Base-by-base conservation (phyloP, 768 basidiomycete genomes). In the Kwoniella sp. region DNA sequence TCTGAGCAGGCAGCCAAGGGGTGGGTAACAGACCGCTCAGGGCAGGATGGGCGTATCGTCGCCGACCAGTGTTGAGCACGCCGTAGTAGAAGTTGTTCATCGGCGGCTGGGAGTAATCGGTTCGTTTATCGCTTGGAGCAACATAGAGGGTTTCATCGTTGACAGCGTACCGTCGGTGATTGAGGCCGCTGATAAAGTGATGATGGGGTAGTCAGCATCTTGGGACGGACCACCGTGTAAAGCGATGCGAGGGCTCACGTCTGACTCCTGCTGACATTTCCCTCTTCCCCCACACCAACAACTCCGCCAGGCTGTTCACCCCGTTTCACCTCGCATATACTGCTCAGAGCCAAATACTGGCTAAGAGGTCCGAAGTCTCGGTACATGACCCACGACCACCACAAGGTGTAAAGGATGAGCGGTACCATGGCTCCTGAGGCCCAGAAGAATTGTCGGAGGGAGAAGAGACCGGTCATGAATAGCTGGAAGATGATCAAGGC, bases 391-490 rank as follows among this genome's bases (percentile, higher is more conserved):
- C 89, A 94, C 37, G 88, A 87, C 89, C 92, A 94, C 51, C 87
- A 82, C 9, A 90, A 71, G 0, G 93, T 94, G 28, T 85, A 88
- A 4, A 84, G 70, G 30, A 97, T 83, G 15, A 99, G 85, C 1
- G 95, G 94, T 0, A 86, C 83, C 63, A 96, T 85, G 26, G 88
- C 84, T 2, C 84, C 83, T 8, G 88, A 83, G 53, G 88, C 84
- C 50, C 86, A 81, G 72, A 85, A 87, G 11, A 84, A 85, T 73
- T 87, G 82, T 71, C 82, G 88, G 67, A 85, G 86, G 34, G 89
- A 88, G 84, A 99, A 97, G 70, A 96, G 90, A 53, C 94, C 94
- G 51, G 89, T 91, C 96, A 98, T 98, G 85, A 98, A 96, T 51
- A 93, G 78, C 61, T 94, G 87, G 85, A 94, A 98, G 59, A 95